Percentiles rank a stretch among this genome's conserved stretches.
phyloP scores from a whole-genome alignment of 768 basidiomycete species.

The Tricholoma hemisulphureum region DNA sequence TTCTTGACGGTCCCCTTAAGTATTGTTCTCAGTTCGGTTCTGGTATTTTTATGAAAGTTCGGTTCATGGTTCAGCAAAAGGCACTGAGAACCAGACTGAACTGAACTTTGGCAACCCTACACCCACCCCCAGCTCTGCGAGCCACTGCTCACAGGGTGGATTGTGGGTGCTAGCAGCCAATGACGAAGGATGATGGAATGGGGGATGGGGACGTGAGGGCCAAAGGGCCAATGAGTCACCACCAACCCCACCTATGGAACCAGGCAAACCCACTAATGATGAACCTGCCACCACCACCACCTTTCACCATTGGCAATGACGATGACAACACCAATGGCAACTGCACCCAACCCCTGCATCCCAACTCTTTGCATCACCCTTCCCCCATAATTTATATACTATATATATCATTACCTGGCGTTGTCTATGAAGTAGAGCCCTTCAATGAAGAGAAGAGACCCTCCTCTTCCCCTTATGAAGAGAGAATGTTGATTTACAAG shows the following conservation, averaged over 20 bases:
- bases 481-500: constrained; percentile 2
- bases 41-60: too few relatives aligned
- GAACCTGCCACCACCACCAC: background rate
- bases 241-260: background rate
- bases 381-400: background rate
- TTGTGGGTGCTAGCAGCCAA: background rate
- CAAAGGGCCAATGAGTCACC: background rate
- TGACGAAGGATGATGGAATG: background rate
- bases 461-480: background rate
- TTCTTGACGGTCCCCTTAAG: too few relatives aligned
- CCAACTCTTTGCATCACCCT: background rate
- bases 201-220: background rate
- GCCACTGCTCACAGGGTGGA: background rate
- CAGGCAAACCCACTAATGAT: background rate
- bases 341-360: background rate
- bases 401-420: background rate
- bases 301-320: too few relatives aligned
- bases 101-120: too few relatives aligned
- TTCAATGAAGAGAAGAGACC: background rate
- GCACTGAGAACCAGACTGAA: too few relatives aligned
- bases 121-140: background rate
- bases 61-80: too few relatives aligned
- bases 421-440: background rate
- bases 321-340: too few relatives aligned
- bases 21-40: too few relatives aligned